Conservation (phyloP, 148 eudicot species). For the Persicaria maculosa region DNA sequence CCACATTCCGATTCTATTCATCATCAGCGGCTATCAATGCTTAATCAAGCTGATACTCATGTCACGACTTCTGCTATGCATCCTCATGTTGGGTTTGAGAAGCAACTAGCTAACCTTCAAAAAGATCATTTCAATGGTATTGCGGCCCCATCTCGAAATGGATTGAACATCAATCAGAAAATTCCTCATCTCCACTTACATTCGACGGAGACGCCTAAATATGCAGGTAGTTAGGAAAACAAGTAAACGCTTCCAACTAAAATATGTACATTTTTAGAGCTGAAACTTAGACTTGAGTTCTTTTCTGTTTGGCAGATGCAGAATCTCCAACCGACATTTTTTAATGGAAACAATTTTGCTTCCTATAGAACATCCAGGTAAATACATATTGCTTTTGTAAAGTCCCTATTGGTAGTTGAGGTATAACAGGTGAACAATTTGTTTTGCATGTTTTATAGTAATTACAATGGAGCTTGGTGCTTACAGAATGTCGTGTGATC, state of each 20-base stretch:
- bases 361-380: slow-evolving; percentile 39
- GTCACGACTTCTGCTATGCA: slow-evolving; percentile 15
- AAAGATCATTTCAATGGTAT: slow-evolving; percentile 17
- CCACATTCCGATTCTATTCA: slow-evolving; percentile 18
- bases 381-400: not conserved
- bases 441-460: not conserved
- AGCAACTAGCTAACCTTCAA: slow-evolving; percentile 10
- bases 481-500: too few species aligned
- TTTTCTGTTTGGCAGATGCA: slow-evolving; percentile 31
- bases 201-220: not conserved
- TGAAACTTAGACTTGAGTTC: not conserved
- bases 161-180: too few species aligned
- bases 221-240: not conserved
- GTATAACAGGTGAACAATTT: not conserved
- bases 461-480: not conserved
- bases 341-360: slow-evolving; percentile 11
- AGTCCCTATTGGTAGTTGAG: not conserved
- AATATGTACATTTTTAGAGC: not conserved
- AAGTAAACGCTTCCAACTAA: not conserved
- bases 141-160: too few species aligned
- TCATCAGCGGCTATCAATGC: slow-evolving; percentile 21
- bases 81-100: slow-evolving; percentile 15
- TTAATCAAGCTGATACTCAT: slow-evolving; percentile 23
- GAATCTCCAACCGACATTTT: slow-evolving; percentile 22
- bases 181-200: not conserved